These are phyloP conservation scores for Chrysosporium queenslandicum DNA, from an alignment of 2,329 filamentous ascomycete species.

Conservation along the genomic window DNA sequence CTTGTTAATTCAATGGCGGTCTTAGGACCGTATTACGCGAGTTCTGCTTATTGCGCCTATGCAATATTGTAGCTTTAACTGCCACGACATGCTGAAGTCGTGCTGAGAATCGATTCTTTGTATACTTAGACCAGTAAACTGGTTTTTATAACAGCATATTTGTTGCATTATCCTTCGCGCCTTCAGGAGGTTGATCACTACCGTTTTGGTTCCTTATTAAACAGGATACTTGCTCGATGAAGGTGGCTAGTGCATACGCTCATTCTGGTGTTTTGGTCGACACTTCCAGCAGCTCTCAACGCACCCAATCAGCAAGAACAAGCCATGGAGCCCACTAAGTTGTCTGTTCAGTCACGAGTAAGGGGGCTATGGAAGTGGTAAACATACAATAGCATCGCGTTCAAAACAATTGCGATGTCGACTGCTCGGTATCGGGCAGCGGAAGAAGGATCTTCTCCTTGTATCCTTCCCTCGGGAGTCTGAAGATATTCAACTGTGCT, in stretches of 20 bases:
- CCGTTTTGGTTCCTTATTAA: too few species aligned
- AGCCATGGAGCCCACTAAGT: neutral
- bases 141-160: neutral
- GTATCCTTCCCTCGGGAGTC: too few species aligned
- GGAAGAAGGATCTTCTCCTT: neutral
- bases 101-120: too few species aligned
- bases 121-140: neutral
- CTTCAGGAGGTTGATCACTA: too few species aligned
- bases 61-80: neutral
- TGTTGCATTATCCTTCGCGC: neutral
- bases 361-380: neutral
- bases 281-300: neutral
- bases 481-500: neutral
- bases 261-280: neutral
- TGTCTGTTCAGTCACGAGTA: neutral
- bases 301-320: neutral
- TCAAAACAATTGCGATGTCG: neutral
- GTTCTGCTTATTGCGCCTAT: too few species aligned
- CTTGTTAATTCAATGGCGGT: neutral
- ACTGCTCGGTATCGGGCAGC: neutral
- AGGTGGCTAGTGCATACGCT: too few species aligned
- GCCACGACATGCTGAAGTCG: too few species aligned
- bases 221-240: too few species aligned
- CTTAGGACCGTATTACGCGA: too few species aligned
- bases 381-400: neutral